Evolutionary conservation across 75 land plant species (phyloP), one percentile per base, ranked within the genome.

Genomic region (Cupressus sempervirens): DNA sequence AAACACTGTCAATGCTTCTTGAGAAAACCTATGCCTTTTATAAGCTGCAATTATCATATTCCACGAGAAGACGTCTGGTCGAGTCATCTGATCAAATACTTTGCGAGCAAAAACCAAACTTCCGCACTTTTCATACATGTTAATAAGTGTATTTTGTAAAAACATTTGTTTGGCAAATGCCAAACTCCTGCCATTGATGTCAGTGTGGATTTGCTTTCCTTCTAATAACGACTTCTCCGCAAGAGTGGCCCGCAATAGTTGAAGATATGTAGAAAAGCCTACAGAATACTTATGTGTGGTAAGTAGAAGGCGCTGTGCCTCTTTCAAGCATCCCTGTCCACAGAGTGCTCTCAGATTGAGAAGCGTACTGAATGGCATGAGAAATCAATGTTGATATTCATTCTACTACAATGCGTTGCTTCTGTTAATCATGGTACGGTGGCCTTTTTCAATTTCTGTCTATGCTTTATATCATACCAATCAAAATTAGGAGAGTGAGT

Each of bases 31-130:
- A 20, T 73, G 73, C 72, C 87, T 89, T 56, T 83, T 80, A 70
- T 86, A 89, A 15, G 90, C 95, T 15, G 92, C 89, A 53, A 93
- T 87, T 0, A 92, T 81, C 53, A 92, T 89, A 36, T 90, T 93
- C 95, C 95, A 93, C 46, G 94, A 89, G 15, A 89, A 87, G 6
- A 92, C 89, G 77, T 86, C 84, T 67, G 82, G 89, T 16, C 16
- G 32, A 2, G 91, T 94, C 94, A 94, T 94, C 16, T 84, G 86
- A 62, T 87, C 65, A 70, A 92, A 91, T 82, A 92, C 65, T 5
- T 40, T 35, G 73, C 88, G 16, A 10, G 92, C 92, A 29, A 46
- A 72, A 0, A 82, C 76, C 5, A 88, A 26, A 23, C 82, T 80
- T 4, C 91, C 91, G 14, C 58, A 15, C 36, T 84, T 86, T 0